Percentiles rank a stretch among this genome's conserved stretches.
phyloP scores from a whole-genome alignment of 257 asterid species.

The Solanum clarkiae region DNA sequence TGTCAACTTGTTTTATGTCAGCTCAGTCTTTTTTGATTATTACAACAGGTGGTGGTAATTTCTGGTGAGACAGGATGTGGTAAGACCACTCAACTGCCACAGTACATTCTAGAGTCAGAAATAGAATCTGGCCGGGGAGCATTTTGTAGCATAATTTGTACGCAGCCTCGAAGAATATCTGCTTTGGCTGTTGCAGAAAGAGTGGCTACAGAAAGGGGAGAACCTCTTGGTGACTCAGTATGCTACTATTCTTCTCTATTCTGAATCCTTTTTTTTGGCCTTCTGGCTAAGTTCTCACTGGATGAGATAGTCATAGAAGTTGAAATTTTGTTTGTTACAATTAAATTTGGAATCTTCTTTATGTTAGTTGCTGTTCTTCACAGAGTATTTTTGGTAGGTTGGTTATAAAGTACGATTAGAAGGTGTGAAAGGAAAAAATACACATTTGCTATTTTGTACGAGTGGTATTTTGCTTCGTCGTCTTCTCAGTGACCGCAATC shows the following conservation, averaged over 20 bases:
- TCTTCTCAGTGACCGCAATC: conserved; percentile 82
- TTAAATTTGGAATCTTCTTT: conserved; percentile 10
- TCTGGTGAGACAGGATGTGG: conserved; percentile 99
- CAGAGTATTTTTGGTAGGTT: conserved; percentile 45
- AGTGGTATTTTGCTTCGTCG: conserved; percentile 97
- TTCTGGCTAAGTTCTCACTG: not conserved
- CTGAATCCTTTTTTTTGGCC: not conserved
- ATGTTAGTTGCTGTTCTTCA: conserved; percentile 21
- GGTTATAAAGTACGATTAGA: conserved; percentile 97
- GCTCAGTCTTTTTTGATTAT: not conserved
- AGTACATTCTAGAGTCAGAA: conserved; percentile 85
- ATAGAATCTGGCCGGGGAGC: conserved; percentile 99
- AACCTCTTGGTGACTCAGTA: conserved; percentile 95
- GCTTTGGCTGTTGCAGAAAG: conserved; percentile 95
- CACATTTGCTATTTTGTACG: conserved; percentile 91
- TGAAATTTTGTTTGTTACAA: not conserved
- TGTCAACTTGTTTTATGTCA: not conserved
- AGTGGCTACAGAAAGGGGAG: conserved; percentile 96
- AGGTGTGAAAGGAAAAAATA: conserved; percentile 91
- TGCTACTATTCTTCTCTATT: conserved; percentile 27
- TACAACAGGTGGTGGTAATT: conserved; percentile 73
- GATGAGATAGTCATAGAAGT: not conserved
- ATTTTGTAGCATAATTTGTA: conserved; percentile 89
- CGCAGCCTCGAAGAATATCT: conserved; percentile 97
- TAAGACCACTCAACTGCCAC: conserved; percentile 98